Evolutionary conservation across 2,329 filamentous ascomycete genomes (phyloP).

Genomic region (Rhynchosporium graminicola): DNA sequence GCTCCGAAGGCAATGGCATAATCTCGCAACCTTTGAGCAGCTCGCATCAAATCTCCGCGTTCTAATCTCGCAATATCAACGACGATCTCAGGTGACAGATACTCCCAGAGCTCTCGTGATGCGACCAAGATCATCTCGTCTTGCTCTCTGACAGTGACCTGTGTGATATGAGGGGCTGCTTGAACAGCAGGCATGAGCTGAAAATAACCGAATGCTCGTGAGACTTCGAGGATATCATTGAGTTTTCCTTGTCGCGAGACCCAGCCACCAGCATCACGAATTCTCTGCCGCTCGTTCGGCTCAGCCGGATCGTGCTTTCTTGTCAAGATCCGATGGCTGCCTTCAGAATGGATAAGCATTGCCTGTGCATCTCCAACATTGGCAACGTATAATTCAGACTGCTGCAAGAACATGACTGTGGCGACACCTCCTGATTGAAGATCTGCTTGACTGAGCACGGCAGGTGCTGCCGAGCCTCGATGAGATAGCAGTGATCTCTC

Average conservation of each 20-base stretch:
- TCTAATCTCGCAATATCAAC: conserved; percentile 90
- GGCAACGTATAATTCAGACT: conserved; percentile 88
- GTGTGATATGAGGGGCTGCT: conserved; percentile 81
- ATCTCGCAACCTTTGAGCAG: conserved; percentile 91
- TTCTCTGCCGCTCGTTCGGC: conserved; percentile 77
- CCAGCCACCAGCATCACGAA: conserved; percentile 92
- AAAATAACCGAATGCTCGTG: conserved; percentile 91
- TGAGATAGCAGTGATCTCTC: conserved; percentile 67
- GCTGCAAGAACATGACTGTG: conserved; percentile 85
- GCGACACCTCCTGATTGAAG: conserved; percentile 88
- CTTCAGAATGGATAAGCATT: conserved; percentile 90
- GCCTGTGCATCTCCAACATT: conserved; percentile 96
- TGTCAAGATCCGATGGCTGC: conserved; percentile 79
- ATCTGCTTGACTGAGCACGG: conserved; percentile 85
- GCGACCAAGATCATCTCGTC: conserved; percentile 94
- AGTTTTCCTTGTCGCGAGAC: conserved; percentile 92
- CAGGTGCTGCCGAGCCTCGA: conserved; percentile 69
- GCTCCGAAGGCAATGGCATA: conserved; percentile 94
- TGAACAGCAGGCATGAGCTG: conserved; percentile 91
- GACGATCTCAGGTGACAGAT: conserved; percentile 82
- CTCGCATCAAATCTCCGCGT: conserved; percentile 87
- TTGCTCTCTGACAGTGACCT: conserved; percentile 77
- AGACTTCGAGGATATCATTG: conserved; percentile 89
- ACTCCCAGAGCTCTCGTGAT: conserved; percentile 93
- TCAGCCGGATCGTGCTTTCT: conserved; percentile 93